Base-by-base conservation (phyloP, 2,329 filamentous ascomycete genomes). In the Diaporthe caulivora region DNA sequence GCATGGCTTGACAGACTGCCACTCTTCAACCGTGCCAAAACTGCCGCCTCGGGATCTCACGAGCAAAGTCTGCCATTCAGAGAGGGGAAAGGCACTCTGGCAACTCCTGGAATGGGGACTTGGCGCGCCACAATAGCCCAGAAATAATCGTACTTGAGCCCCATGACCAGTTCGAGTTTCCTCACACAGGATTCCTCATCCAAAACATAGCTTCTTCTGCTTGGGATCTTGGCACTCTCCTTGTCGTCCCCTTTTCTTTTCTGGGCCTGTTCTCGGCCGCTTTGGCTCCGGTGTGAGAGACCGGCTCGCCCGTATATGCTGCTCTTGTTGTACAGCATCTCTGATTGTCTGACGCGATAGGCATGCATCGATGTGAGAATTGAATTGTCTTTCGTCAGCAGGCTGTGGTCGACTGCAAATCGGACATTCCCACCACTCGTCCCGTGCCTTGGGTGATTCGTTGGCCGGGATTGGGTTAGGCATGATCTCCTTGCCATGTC, bases 351-450 rank as follows among this genome's bases (percentile, higher is more conserved):
- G 91, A 71, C 92, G 88, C 0, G 95, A 98, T 1, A 99, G 88
- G 81, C 97, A 99, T 11, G 93, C 89, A 81, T 99, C 97, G 68
- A 99, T 95, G 79, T 99, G 97, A 72, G 93, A 90, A 77, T 99
- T 99, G 83, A 98, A 97, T 0, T 84, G 85, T 58, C 87, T 88
- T 80, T 98, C 95, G 65, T 96, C 88, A 0, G 95, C 90, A 0
- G 86, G 79, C 79, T 98, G 95, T 0, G 94, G 92, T 21, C 92
- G 87, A n/a, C 86, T 84, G 81, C 97, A 99, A 57, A 98, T 94
- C 0, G 97, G 97, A 81, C 97, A 99, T 49, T 92, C 88, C 95
- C 95, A 98, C 81, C 86, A 87, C 60, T 91, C 86, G 69, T 88
- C 83, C 70, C 84, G 81, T 13, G 80, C 79, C 6, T 77, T 60